Evolutionary conservation across 331 rosid species (phyloP).

Genomic region (Ulmus americana): DNA sequence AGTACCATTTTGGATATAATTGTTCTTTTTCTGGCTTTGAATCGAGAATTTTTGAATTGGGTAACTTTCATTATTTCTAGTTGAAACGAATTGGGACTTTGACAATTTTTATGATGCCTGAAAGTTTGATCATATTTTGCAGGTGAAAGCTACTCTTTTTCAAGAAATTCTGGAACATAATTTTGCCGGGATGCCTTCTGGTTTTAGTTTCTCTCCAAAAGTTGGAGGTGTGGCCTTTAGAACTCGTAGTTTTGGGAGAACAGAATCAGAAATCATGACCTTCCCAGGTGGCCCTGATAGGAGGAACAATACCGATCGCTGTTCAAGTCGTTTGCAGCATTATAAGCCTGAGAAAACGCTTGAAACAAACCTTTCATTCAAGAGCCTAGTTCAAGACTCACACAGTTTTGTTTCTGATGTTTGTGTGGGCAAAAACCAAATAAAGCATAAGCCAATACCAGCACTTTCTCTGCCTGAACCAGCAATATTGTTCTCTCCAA

Average conservation of each 20-base stretch:
- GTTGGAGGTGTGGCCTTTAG: slow-evolving; percentile 39
- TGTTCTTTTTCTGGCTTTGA: too few species aligned
- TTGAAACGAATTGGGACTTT: too few species aligned
- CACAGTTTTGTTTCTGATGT: slow-evolving; percentile 24
- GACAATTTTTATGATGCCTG: too few species aligned
- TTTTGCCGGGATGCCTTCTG: slow-evolving; percentile 26
- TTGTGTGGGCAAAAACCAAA: slow-evolving; percentile 11
- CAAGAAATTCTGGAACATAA: slow-evolving; percentile 41
- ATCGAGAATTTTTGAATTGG: too few species aligned
- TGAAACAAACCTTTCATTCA: slow-evolving; percentile 43
- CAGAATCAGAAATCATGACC: slow-evolving; percentile 30
- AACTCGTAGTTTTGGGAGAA: slow-evolving; percentile 52
- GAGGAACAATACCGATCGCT: background rate
- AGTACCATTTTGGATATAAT: too few species aligned
- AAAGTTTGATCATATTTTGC: background rate
- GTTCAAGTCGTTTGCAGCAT: slow-evolving; percentile 38
- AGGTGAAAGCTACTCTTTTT: background rate
- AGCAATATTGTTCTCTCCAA: slow-evolving; percentile 41
- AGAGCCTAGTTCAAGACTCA: slow-evolving; percentile 27
- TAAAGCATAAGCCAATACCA: slow-evolving; percentile 41
- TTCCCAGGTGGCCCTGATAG: slow-evolving; percentile 29
- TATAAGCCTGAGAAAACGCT: slow-evolving; percentile 48
- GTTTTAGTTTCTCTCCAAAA: slow-evolving; percentile 33
- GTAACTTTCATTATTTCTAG: too few species aligned
- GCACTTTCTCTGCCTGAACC: slow-evolving; percentile 48